These are phyloP conservation scores for Tuber umbilicatum DNA, from an alignment of 495 filamentous ascomycete genomes.

Conservation along the genomic window DNA sequence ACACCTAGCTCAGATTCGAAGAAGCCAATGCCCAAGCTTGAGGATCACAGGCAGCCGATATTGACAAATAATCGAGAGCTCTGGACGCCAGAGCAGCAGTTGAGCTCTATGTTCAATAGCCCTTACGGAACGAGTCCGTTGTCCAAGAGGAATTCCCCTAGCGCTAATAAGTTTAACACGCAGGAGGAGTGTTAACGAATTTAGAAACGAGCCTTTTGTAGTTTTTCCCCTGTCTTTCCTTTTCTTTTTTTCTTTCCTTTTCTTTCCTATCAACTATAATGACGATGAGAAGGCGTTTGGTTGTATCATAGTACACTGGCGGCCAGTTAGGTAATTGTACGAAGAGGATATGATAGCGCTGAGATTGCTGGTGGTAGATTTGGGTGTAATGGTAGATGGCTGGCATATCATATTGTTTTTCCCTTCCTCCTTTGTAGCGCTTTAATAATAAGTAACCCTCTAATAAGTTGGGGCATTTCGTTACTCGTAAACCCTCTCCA, in stretches of 20 bases:
- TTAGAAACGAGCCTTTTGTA: neutral
- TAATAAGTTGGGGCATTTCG: neutral
- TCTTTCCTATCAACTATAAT: neutral
- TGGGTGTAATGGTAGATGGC: neutral
- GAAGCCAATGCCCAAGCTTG: neutral
- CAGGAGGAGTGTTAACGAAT: neutral
- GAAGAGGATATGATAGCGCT: neutral
- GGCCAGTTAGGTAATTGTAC: neutral
- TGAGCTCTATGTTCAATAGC: constrained; percentile 22
- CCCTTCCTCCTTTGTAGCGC: neutral
- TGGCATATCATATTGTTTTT: neutral
- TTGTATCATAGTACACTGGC: neutral
- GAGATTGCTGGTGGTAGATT: neutral
- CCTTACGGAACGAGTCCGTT: constrained; percentile 16
- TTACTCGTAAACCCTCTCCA: neutral
- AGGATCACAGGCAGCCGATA: neutral
- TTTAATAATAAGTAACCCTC: no score
- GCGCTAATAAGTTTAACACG: neutral
- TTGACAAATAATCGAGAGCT: neutral
- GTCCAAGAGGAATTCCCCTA: neutral
- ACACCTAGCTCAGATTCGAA: constrained; percentile 20
- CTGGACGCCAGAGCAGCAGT: constrained; percentile 33
- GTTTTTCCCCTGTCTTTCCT: neutral
- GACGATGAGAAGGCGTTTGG: neutral
- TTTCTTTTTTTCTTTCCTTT: neutral